Percentiles rank a stretch among this genome's conserved stretches.
Conservation (phyloP, 805 yeast species). For the Yarrowia hollandica region DNA sequence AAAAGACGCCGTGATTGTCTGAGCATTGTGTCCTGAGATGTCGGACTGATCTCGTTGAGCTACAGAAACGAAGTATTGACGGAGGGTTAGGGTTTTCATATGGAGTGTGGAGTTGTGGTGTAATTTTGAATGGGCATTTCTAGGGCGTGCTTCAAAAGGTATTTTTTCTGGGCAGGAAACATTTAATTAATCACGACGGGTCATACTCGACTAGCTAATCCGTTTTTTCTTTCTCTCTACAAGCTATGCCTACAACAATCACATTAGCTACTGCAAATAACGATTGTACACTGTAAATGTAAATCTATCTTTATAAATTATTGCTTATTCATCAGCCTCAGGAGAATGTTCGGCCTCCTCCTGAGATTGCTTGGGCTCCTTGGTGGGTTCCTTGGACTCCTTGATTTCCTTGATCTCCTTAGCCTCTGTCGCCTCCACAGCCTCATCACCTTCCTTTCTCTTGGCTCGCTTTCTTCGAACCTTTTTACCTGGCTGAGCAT, state of each 20-base stretch:
- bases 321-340: constrained; percentile 13
- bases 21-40: constrained; percentile 19
- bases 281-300: too few species aligned
- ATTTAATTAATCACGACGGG: too few species aligned
- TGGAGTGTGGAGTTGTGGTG: background rate
- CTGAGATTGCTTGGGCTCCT: background rate
- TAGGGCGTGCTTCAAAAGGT: too few species aligned
- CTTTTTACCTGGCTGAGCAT: constrained; percentile 4
- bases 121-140: background rate
- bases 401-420: background rate
- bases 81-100: constrained; percentile 12
- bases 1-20: constrained; percentile 26
- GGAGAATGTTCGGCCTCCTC: background rate
- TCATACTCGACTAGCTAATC: too few species aligned
- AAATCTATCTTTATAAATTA: constrained; percentile 18
- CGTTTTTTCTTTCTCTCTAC: too few species aligned
- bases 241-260: too few species aligned
- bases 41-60: background rate
- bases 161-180: too few species aligned
- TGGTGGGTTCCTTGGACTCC: background rate
- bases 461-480: constrained; percentile 35
- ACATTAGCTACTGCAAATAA: too few species aligned
- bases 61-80: background rate
- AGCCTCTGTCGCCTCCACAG: background rate
- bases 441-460: constrained; percentile 29